A percentile compares a stretch with the other conserved stretches of the same genome.
Evolutionary conservation across 2,329 filamentous ascomycete genomes (phyloP).

Genomic region (Balansia obtecta): DNA sequence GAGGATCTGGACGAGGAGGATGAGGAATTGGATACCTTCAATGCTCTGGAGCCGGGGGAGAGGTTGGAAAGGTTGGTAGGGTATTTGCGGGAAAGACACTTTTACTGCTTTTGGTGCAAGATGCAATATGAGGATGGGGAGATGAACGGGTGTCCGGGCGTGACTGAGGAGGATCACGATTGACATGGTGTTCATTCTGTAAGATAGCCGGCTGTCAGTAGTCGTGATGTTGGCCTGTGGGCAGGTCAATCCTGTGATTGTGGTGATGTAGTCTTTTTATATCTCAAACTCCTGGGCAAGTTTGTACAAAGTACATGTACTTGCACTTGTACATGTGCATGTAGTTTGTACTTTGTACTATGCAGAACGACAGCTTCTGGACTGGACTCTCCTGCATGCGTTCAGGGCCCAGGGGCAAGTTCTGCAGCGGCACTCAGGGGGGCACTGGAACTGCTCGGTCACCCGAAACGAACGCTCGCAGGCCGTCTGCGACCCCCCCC

Average conservation of each 20-base stretch:
- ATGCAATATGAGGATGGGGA: slow-evolving; percentile 57
- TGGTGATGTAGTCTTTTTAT: no score
- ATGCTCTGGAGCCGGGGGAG: slow-evolving; percentile 53
- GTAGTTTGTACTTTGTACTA: no score
- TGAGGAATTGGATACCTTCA: slow-evolving; percentile 67
- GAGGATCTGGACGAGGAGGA: slow-evolving; percentile 70
- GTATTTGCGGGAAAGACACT: slow-evolving; percentile 57
- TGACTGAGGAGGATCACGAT: slow-evolving; percentile 73
- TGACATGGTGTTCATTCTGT: slow-evolving; percentile 8
- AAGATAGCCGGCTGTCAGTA: background rate
- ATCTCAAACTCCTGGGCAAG: no score
- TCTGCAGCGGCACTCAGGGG: no score
- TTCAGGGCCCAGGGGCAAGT: no score
- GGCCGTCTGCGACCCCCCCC: background rate
- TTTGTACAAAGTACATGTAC: no score
- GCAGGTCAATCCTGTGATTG: no score
- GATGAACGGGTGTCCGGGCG: slow-evolving; percentile 83
- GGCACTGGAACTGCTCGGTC: no score
- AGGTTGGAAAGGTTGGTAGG: slow-evolving; percentile 53
- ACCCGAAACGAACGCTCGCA: background rate
- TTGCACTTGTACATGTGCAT: no score
- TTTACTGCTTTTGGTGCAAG: slow-evolving; percentile 97
- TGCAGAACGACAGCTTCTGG: no score
- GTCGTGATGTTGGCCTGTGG: background rate
- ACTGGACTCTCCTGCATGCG: no score